Evolutionary conservation across 306 rosid genomes (phyloP), one percentile per base, ranked within the genome.

Genomic region (Astragalus glycyphyllos): DNA sequence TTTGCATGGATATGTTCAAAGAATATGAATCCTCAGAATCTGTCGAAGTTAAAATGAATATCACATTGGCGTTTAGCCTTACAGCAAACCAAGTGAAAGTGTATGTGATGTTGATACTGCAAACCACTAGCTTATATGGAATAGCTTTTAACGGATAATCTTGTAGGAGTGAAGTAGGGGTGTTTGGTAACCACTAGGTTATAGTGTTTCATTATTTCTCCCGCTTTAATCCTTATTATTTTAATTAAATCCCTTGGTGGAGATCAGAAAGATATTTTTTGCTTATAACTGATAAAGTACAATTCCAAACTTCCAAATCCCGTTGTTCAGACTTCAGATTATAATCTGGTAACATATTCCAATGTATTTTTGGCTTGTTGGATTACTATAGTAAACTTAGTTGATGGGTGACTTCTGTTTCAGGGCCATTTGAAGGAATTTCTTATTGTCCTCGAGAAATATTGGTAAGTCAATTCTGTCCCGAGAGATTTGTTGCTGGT

Each of bases 361-460:
- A 32, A 54, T 71, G 47, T 48, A 17, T 32, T 51, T 29, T 58
- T 16, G 44, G 32, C 9, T 56, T 58, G 31, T 64, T 40, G 53
- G 44, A 8, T 58, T 7, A 45, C 31, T 65, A 44, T 68, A 31
- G 45, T 44, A 6, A 56, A 64, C 83, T 70, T 31, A 64, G 2
- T 11, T 9, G 55, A 53, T 32, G 12, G 41, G 50, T 75, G 20
- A n/a, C 49, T 47, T 56, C 55, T 57, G 77, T 85, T 63, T 83
- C 90, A 91, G 97, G 87, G 45, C 90, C 90, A 68, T 91, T 83
- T 66, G 91, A 91, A 86, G 96, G 88, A 54, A 86, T 89, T 45
- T 91, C 96, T 37, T 91, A 77, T 79, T 89, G 68, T 79, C 96
- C 97, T 1, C 84, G 82, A 76, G 96, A 86, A 74, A 54, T 58